Percentiles rank a stretch among this genome's conserved stretches.
Conservation (phyloP, 2,329 filamentous ascomycete genomes). For the Fusarium sp. region DNA sequence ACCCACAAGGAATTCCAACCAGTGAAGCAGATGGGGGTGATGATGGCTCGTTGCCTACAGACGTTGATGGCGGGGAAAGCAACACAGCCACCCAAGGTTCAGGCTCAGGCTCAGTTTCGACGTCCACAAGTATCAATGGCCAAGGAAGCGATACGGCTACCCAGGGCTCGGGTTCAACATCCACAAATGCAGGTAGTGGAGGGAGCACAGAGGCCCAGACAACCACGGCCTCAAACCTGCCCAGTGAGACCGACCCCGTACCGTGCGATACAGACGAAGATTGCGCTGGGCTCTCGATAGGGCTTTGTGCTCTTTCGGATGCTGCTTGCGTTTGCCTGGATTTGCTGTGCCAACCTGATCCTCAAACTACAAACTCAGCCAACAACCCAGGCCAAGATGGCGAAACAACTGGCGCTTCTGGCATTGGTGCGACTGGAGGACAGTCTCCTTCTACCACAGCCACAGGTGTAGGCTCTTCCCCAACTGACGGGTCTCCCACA, state of each 20-base stretch:
- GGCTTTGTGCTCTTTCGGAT: conserved; percentile 2
- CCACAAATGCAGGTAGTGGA: neutral
- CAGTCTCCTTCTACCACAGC: neutral
- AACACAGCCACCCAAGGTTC: neutral
- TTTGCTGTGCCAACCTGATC: conserved; percentile 8
- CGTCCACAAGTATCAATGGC: neutral
- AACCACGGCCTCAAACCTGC: neutral
- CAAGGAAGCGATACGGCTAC: neutral
- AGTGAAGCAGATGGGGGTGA: neutral
- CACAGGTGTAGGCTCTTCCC: neutral
- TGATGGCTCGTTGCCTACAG: neutral
- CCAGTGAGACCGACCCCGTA: neutral
- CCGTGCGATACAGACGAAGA: conserved; percentile 14
- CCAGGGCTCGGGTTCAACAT: neutral
- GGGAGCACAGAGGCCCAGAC: neutral
- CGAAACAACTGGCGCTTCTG: neutral
- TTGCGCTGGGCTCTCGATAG: conserved; percentile 5
- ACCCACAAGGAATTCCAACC: conserved; percentile 2
- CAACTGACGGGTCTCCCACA: neutral
- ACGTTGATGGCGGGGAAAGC: neutral
- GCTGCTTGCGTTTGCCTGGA: conserved; percentile 13
- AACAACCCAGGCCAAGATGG: neutral
- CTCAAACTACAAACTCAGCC: neutral
- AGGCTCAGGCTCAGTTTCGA: neutral
- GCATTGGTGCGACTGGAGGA: neutral